Base-by-base conservation (phyloP, 2,329 filamentous ascomycete genomes). In the Aureobasidium sp. region DNA sequence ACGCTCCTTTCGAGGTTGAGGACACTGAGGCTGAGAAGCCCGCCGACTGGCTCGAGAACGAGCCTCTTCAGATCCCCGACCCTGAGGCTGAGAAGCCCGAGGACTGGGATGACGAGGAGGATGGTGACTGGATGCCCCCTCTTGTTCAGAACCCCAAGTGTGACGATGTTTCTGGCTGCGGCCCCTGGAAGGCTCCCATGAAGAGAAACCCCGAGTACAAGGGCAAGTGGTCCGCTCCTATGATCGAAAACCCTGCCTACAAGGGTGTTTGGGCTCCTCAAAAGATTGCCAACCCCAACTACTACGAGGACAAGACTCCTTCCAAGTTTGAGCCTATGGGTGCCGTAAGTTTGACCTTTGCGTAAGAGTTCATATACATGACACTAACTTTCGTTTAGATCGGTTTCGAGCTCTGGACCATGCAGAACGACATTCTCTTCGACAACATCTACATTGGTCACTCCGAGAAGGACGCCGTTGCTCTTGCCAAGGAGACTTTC, bases 401-500 rank as follows among this genome's bases (percentile, higher is more conserved):
- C 79, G 94, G 94, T 71, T 97, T 97, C 73, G 94, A 99, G 79
- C 93, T 99, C 80, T 99, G 94, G 94, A 97, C 94, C 72, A 99
- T 99, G 94, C 93, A 97, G 81, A 96, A 87, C 76, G 89, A 97
- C 74, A 97, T 99, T 71, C 88, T 97, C 72, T 97, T 99, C 72
- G 91, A 97, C 86, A 99, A 99, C 87, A 95, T 99, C 83, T 99
- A 97, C 85, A 92, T 99, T 75, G 94, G 94, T 67, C 94, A 99
- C 86, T 97, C 93, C 24, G 76, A 94, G 69, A 91, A 91, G 73
- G 94, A 99, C 69, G 94, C 94, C 66, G 86, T 89, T 77, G 89
- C 92, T 80, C 82, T 99, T 73, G 89, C 91, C 71, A 83, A 88
- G 67, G 90, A 96, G 84, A 90, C 91, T 61, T 99, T 92, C 77